phyloP scores from a whole-genome alignment of 2,329 filamentous ascomycete species.

The Endocalyx cinctus region DNA sequence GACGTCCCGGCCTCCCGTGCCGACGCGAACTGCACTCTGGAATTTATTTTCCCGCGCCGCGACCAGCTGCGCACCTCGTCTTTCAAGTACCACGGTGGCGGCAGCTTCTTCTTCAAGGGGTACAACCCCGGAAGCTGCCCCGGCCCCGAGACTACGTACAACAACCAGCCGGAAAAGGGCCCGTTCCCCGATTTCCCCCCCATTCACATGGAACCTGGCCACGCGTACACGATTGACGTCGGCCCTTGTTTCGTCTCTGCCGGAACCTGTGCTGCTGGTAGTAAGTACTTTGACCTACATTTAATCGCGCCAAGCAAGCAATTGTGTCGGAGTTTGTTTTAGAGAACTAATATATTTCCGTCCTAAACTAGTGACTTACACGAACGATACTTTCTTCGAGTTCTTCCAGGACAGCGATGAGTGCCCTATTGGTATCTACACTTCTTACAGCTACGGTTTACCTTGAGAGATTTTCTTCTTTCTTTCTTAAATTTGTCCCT shows the following conservation, averaged over 20 bases:
- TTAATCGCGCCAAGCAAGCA: no score
- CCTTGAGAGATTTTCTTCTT: constrained; percentile 17
- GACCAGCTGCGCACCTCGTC: constrained; percentile 28
- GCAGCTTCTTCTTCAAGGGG: constrained; percentile 29
- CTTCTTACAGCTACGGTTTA: constrained; percentile 23
- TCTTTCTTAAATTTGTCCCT: no score
- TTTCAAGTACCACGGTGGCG: constrained; percentile 31
- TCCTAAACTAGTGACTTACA: constrained; percentile 26
- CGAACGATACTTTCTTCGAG: constrained; percentile 26
- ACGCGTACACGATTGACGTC: constrained; percentile 27
- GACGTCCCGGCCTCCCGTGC: constrained; percentile 34
- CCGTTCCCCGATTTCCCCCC: constrained; percentile 23
- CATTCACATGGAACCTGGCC: constrained; percentile 29
- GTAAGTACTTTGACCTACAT: constrained; percentile 12
- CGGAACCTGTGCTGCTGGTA: constrained; percentile 25
- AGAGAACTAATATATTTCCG: no score
- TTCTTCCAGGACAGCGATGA: constrained; percentile 23
- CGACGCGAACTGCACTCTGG: constrained; percentile 41
- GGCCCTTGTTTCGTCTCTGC: constrained; percentile 25
- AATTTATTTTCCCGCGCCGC: constrained; percentile 38
- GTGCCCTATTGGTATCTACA: constrained; percentile 28
- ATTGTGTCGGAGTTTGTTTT: no score
- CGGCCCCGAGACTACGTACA: constrained; percentile 22
- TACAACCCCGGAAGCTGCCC: constrained; percentile 25
- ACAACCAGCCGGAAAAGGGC: constrained; percentile 23